Conservation (phyloP, 2,329 filamentous ascomycete genomes). For the Fonsecaea multimorphosa region DNA sequence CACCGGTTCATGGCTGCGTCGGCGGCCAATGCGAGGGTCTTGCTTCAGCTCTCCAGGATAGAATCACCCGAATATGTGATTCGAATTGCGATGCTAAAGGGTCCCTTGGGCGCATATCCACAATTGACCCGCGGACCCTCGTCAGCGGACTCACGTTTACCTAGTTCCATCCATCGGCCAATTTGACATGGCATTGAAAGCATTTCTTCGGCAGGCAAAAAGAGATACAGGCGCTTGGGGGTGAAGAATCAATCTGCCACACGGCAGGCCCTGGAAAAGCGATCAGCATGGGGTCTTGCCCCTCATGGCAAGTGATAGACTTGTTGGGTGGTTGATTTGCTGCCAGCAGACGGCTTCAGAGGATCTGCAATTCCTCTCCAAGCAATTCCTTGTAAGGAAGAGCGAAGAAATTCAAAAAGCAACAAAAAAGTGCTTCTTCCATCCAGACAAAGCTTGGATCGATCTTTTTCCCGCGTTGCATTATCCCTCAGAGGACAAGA, state of each 20-base stretch:
- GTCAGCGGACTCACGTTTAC: neutral
- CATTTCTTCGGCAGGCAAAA: slow-evolving; percentile 1
- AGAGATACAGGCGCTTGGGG: neutral
- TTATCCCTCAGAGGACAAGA: neutral
- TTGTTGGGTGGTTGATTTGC: neutral
- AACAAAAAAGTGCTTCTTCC: neutral
- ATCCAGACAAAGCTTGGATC: neutral
- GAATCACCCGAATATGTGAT: neutral
- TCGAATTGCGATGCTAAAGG: neutral
- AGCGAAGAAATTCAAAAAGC: neutral
- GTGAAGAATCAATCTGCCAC: neutral
- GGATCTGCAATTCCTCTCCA: neutral
- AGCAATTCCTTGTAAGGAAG: neutral
- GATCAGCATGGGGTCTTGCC: neutral
- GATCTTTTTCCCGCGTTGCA: neutral
- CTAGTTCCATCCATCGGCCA: neutral
- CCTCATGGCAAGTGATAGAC: neutral
- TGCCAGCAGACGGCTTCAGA: neutral
- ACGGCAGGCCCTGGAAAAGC: neutral
- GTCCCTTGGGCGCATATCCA: neutral
- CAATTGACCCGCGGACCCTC: neutral
- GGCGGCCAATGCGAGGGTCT: neutral
- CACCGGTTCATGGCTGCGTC: neutral
- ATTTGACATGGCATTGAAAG: neutral
- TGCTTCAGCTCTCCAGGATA: neutral